Conservation (phyloP, 495 filamentous ascomycete genomes). For the Hypoxylon fragiforme region DNA sequence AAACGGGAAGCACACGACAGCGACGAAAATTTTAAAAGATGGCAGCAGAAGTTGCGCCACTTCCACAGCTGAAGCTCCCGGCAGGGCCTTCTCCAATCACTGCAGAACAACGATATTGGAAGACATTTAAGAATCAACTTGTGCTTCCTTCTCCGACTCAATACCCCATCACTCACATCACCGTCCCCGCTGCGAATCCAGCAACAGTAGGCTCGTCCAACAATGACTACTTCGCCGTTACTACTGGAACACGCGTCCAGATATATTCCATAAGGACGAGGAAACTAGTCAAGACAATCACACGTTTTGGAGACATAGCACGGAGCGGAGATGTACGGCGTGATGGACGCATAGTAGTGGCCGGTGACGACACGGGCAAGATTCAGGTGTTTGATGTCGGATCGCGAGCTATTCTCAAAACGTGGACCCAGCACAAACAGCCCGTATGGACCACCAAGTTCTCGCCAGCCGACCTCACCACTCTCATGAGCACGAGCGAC, state of each 20-base stretch:
- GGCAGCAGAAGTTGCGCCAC: constrained; percentile 83
- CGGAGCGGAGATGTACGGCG: constrained; percentile 82
- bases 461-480: constrained; percentile 81
- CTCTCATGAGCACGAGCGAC: constrained; percentile 80
- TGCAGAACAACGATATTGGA: constrained; percentile 94
- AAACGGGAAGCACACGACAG: constrained; percentile 20
- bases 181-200: constrained; percentile 61
- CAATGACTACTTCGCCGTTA: constrained; percentile 87
- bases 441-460: constrained; percentile 91
- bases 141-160: constrained; percentile 83
- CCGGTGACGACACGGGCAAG: constrained; percentile 85
- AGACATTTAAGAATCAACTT: constrained; percentile 84
- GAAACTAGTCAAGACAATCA: constrained; percentile 87
- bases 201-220: constrained; percentile 44
- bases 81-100: constrained; percentile 71
- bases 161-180: constrained; percentile 84
- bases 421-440: constrained; percentile 94
- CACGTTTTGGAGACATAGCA: constrained; percentile 85
- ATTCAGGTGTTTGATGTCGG: constrained; percentile 92
- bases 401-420: constrained; percentile 88
- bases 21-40: constrained; percentile 51
- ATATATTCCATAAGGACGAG: constrained; percentile 88
- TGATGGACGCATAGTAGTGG: constrained; percentile 85
- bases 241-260: constrained; percentile 86
- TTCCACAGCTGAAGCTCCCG: constrained; percentile 83